A percentile compares a stretch with the other conserved stretches of the same genome.
These are phyloP conservation scores for Cenchrus purpureus DNA, from an alignment of 176 grass and related monocot species.

Conservation along the genomic window DNA sequence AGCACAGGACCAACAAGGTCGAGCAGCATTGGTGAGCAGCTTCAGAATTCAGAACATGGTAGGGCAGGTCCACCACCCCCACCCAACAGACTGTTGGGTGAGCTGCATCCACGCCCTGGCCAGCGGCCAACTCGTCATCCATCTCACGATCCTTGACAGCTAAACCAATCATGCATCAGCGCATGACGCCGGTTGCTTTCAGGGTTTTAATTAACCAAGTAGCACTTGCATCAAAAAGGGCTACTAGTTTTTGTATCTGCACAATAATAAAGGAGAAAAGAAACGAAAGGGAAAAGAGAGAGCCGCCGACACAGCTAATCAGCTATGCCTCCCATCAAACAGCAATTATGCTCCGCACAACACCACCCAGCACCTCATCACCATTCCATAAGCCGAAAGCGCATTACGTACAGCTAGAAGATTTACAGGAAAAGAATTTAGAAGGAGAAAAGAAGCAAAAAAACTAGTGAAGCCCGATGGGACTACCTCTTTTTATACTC, in stretches of 20 bases:
- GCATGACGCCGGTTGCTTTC: slow-evolving; percentile 30
- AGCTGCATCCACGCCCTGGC: slow-evolving; percentile 39
- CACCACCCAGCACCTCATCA: slow-evolving; percentile 18
- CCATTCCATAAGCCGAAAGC: slow-evolving; percentile 50
- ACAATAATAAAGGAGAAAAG: not conserved
- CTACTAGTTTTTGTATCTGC: not conserved
- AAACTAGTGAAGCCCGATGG: slow-evolving; percentile 21
- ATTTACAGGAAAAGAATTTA: slow-evolving; percentile 47
- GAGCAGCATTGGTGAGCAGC: slow-evolving; percentile 18
- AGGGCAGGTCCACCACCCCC: slow-evolving; percentile 55
- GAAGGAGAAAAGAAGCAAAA: slow-evolving; percentile 9
- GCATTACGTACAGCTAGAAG: slow-evolving; percentile 49
- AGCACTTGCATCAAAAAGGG: slow-evolving; percentile 8
- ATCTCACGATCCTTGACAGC: slow-evolving; percentile 44
- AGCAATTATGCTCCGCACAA: slow-evolving; percentile 42
- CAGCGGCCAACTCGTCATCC: slow-evolving; percentile 25
- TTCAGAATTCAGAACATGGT: slow-evolving; percentile 56
- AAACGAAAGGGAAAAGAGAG: not conserved
- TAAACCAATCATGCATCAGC: slow-evolving; percentile 41
- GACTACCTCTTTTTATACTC: slow-evolving; percentile 18
- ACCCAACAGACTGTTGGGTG: slow-evolving; percentile 52
- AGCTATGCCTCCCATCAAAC: slow-evolving; percentile 15
- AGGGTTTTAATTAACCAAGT: not conserved
- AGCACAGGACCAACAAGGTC: slow-evolving; percentile 12
- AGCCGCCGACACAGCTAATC: not conserved